Evolutionary conservation across 768 basidiomycete genomes (phyloP).

Genomic region (Suillus tomentosus): DNA sequence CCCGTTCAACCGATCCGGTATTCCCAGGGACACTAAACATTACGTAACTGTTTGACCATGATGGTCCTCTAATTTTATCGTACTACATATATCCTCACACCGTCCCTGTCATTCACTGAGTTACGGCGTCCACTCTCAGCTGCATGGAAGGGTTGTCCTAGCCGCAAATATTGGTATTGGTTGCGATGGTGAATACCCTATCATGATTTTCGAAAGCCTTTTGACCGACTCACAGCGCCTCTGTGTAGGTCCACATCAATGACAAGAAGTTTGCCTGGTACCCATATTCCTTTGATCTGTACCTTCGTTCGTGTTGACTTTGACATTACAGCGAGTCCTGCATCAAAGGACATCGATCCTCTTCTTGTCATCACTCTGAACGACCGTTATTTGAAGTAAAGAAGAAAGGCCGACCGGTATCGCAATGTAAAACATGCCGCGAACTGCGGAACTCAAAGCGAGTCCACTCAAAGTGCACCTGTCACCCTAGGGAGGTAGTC

Average conservation of each 20-base stretch:
- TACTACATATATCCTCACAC: slow-evolving; percentile 1
- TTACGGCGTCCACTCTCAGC: neutral
- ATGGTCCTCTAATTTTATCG: neutral
- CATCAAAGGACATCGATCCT: slow-evolving; percentile 93
- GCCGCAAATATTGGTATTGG: neutral
- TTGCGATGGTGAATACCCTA: slow-evolving; percentile 24
- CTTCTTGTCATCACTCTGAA: slow-evolving; percentile 83
- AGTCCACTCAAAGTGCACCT: slow-evolving; percentile 82
- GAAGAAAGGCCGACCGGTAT: slow-evolving; percentile 90
- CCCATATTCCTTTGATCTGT: slow-evolving; percentile 11
- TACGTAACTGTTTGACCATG: neutral
- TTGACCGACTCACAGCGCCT: neutral
- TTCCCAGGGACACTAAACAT: neutral
- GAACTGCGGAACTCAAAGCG: slow-evolving; percentile 78
- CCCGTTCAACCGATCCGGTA: neutral
- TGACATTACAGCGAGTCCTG: slow-evolving; percentile 70
- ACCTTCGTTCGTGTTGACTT: slow-evolving; percentile 17
- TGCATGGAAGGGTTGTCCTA: neutral
- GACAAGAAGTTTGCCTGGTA: slow-evolving; percentile 78
- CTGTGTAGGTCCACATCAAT: slow-evolving; percentile 66
- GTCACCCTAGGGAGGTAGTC: slow-evolving; percentile 45
- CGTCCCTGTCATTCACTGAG: neutral
- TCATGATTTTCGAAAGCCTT: neutral
- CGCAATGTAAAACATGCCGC: slow-evolving; percentile 86
- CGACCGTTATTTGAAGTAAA: slow-evolving; percentile 92